Base-by-base conservation (phyloP, 208 protist species). In the Tritrichomonas musculus region DNA sequence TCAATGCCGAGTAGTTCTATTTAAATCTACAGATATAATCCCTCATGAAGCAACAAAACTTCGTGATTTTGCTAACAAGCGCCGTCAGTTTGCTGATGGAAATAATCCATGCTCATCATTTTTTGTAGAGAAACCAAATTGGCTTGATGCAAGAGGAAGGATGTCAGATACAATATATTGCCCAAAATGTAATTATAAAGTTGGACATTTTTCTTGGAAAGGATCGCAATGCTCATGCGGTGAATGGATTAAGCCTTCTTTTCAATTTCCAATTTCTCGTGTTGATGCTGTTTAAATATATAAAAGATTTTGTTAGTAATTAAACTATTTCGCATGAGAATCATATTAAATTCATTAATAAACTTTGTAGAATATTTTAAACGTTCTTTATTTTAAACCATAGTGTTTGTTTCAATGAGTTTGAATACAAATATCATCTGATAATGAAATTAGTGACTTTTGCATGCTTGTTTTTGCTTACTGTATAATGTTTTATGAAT, bases 271-370 rank as follows among this genome's bases (percentile, higher is more conserved):
- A 47, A 47, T n/a, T 44, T 77, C 69, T 44, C 25, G 69, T 27
- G 69, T 77, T 44, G 69, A 77, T 77, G 69, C 69, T 47, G 44
- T 77, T 77, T 77, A 72, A 72, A 72, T 72, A 25, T 20, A 64
- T 8, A 64, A 64, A 64, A 64, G n/a, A n/a, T n/a, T n/a, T n/a
- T n/a, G n/a, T n/a, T n/a, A n/a, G n/a, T n/a, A n/a, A n/a, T n/a
- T n/a, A n/a, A n/a, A n/a, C n/a, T n/a, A n/a, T n/a, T n/a, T n/a
- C n/a, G n/a, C n/a, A n/a, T n/a, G n/a, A n/a, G n/a, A n/a, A n/a
- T n/a, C n/a, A n/a, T n/a, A n/a, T n/a, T n/a, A n/a, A n/a, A n/a
- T n/a, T n/a, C n/a, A n/a, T n/a, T n/a, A n/a, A n/a, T n/a, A n/a
- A n/a, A n/a, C n/a, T n/a, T n/a, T n/a, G n/a, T n/a, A n/a, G n/a